Base-by-base conservation (phyloP, 2,329 filamentous ascomycete species). In the Phyllosticta citribraziliensis region DNA sequence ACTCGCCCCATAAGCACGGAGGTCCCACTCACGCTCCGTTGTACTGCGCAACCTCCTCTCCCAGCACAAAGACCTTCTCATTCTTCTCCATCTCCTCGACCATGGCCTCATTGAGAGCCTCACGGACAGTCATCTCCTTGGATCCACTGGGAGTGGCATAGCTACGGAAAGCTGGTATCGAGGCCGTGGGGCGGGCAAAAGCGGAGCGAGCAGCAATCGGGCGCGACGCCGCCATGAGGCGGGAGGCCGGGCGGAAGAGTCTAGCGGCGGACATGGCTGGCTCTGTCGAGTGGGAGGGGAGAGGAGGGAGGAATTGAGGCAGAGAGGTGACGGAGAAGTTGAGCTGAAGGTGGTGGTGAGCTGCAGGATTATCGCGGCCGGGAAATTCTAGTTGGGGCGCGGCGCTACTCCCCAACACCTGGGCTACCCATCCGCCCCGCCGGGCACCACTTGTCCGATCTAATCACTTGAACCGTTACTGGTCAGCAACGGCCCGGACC, bases 31-130 rank as follows among this genome's bases (percentile, higher is more conserved):
- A 85, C 82, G 93, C 93, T 82, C 94, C 94, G 78, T 99, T 99
- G 83, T 99, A 99, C 80, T 99, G 94, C 71, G 94, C 94, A 73
- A 99, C 94, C 81, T 99, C 94, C 83, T 99, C 94, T 71, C 94
- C 94, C 63, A 99, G 78, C 68, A 99, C 80, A 77, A 97, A 99
- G 70, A 97, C 92, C 83, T 97, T 97, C 66, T 88, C 83, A 78
- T 99, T 96, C 73, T 78, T 75, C 82, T 97, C 92, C 77, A 99
- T 86, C 83, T 99, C 94, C 82, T 99, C 94, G 55, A 91, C 91
- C 73, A 99, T 87, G 64, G 94, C 94, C 82, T 99, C 93, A 76
- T 99, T 99, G 73, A 99, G 82, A 63, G 94, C 94, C 75, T 99
- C 94, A 80, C 94, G 86, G 72, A 99, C 94, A 53, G 94, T 96